Evolutionary conservation across 345 rosid genomes (phyloP).

Genomic region (Populus tremula): DNA sequence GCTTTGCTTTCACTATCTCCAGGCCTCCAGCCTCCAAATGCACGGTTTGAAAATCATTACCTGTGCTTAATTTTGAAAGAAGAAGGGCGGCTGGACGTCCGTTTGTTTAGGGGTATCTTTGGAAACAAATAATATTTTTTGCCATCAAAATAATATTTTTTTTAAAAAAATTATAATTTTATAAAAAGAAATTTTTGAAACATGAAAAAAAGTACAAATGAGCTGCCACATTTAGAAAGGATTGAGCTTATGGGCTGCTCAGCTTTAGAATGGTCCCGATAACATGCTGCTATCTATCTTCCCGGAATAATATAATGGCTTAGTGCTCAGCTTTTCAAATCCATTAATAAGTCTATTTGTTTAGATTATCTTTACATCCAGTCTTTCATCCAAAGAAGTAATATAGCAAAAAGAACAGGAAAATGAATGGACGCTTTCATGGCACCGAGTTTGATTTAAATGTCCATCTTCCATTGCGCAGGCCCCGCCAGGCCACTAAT

Average conservation of each 20-base stretch:
- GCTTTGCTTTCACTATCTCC: background rate
- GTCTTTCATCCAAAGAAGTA: slow-evolving; percentile 6
- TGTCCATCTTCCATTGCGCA: slow-evolving; percentile 4
- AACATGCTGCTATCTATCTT: slow-evolving; percentile 4
- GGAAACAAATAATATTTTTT: too few species aligned
- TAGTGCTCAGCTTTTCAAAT: slow-evolving; percentile 22
- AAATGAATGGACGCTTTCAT: slow-evolving; percentile 20
- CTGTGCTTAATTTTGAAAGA: background rate
- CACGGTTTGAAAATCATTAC: background rate
- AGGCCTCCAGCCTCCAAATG: background rate
- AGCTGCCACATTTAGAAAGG: background rate
- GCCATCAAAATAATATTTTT: too few species aligned
- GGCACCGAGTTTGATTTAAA: slow-evolving; percentile 24
- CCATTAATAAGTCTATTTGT: background rate
- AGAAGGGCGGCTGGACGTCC: background rate
- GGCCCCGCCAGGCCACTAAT: slow-evolving; percentile 17
- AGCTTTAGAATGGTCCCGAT: slow-evolving; percentile 6
- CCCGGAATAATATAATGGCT: slow-evolving; percentile 10
- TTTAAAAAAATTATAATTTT: too few species aligned
- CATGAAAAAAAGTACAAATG: too few species aligned
- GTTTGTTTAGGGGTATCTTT: too few species aligned
- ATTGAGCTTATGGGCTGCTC: slow-evolving; percentile 2
- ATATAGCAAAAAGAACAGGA: background rate
- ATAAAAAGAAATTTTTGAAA: too few species aligned
- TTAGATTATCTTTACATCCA: background rate